Evolutionary conservation across 2,329 filamentous ascomycete genomes (phyloP).

Genomic region (Arthrinium phaeospermum): DNA sequence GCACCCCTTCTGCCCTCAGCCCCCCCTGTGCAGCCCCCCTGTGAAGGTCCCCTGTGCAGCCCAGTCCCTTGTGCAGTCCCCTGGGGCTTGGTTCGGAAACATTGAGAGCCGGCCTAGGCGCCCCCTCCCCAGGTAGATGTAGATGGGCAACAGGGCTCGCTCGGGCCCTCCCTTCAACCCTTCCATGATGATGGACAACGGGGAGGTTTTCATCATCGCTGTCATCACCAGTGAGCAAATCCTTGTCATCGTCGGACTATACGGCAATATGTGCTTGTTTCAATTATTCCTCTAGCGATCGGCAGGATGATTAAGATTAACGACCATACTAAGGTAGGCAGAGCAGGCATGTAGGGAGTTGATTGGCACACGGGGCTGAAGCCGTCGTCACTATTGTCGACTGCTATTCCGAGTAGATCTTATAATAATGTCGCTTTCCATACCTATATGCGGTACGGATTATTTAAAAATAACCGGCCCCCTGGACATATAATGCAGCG

Average conservation of each 20-base stretch:
- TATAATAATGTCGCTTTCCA: background rate
- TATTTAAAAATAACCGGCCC: background rate
- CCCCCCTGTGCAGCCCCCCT: background rate
- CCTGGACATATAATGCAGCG: background rate
- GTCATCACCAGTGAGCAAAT: background rate
- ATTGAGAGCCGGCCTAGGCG: too few relatives aligned
- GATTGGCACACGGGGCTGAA: conserved; percentile 16
- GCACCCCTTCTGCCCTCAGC: too few relatives aligned
- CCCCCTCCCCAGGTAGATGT: background rate
- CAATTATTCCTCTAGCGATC: conserved; percentile 6
- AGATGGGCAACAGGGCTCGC: conserved; percentile 8
- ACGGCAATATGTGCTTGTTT: background rate
- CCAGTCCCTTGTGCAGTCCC: background rate
- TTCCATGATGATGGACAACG: background rate
- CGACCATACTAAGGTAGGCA: background rate
- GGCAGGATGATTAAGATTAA: background rate
- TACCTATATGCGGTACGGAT: background rate
- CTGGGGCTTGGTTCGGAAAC: background rate
- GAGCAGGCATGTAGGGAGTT: background rate
- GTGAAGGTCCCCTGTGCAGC: background rate
- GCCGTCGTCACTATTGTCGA: background rate
- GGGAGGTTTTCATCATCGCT: background rate
- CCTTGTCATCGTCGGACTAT: background rate
- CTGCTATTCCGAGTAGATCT: background rate
- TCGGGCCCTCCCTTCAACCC: background rate